These are phyloP conservation scores for Xylaria sp. DNA, from an alignment of 2,329 filamentous ascomycete species.

Conservation along the genomic window DNA sequence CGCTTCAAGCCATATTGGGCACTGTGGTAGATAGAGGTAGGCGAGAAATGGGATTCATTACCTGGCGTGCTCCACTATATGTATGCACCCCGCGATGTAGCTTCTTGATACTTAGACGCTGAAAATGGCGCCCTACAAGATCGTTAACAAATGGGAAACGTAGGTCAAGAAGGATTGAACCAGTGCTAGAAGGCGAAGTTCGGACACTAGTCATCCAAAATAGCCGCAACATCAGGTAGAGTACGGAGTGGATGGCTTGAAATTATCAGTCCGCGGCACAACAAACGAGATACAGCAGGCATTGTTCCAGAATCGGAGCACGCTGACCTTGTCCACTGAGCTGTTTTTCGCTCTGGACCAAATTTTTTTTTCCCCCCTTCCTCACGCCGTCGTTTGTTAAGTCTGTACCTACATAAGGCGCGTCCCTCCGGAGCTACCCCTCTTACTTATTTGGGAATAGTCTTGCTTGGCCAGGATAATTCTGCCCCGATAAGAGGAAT, in stretches of 20 bases:
- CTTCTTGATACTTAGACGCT: slow-evolving; percentile 20
- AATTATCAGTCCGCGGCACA: slow-evolving; percentile 34
- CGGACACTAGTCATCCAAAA: slow-evolving; percentile 21
- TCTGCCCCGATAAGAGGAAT: slow-evolving; percentile 19
- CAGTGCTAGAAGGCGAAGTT: slow-evolving; percentile 6
- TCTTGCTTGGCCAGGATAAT: slow-evolving; percentile 14
- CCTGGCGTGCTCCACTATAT: slow-evolving; percentile 40
- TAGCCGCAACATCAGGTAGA: slow-evolving; percentile 32
- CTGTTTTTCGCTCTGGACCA: too few relatives aligned
- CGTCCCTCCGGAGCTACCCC: slow-evolving; percentile 22
- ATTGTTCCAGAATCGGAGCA: slow-evolving; percentile 32
- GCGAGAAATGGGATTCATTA: slow-evolving; percentile 20
- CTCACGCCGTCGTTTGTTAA: neutral
- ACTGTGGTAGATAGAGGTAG: neutral
- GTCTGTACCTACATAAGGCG: neutral
- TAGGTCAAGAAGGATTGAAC: slow-evolving; percentile 15
- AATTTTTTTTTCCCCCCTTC: neutral
- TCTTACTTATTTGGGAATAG: slow-evolving; percentile 33
- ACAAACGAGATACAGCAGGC: slow-evolving; percentile 21
- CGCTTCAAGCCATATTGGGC: neutral
- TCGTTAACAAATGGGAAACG: slow-evolving; percentile 9
- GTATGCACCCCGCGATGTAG: slow-evolving; percentile 38
- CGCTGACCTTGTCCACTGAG: too few relatives aligned
- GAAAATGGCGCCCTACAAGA: slow-evolving; percentile 13
- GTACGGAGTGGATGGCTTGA: slow-evolving; percentile 41